Base-by-base conservation (phyloP, 176 grass and related monocot genomes). In the Thalia dealbata region DNA sequence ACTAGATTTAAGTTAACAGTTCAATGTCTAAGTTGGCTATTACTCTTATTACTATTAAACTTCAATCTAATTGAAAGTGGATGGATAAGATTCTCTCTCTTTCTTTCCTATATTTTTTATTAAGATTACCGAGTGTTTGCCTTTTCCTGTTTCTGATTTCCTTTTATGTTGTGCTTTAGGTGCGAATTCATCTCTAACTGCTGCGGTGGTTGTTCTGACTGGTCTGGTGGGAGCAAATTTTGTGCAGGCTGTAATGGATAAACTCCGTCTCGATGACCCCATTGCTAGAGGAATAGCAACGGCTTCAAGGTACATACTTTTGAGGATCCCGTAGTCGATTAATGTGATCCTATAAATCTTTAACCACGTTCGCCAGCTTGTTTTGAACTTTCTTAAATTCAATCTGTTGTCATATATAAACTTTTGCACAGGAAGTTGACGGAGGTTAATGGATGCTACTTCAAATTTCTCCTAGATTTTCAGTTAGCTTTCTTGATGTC, bases 211-310 rank as follows among this genome's bases (percentile, higher is more conserved):
- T 46, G 95, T 93, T 54, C 70, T 99, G 13, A 99, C 95, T 42
- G 95, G 95, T 29, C 87, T 97, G 51, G 78, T 97, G 7, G 95
- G 95, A 28, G 95, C 95, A 2, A 99, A 99, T 77, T 99, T 99
- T 50, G 95, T 88, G 13, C 87, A 91, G 80, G 85, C 85, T 27
- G 90, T 81, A 41, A 86, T 99, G 95, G 90, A 93, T 67, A 93
- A 83, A 26, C 83, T 99, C 67, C 84, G 90, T 52, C 75, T 93
- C n/a, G 84, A 85, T 27, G 95, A 99, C 67, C 87, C 95, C 16
- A 93, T 99, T 61, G 87, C 95, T 3, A 82, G 90, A 83, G 95
- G 90, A 81, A 83, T 93, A 63, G 95, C 85, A 38, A 99, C 95
- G 23, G 95, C 95, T 65, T 92, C 95, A 38, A 97, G 93, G 93